phyloP scores from a whole-genome alignment of 2,329 filamentous ascomycete species.

The Xylaria sp. region DNA sequence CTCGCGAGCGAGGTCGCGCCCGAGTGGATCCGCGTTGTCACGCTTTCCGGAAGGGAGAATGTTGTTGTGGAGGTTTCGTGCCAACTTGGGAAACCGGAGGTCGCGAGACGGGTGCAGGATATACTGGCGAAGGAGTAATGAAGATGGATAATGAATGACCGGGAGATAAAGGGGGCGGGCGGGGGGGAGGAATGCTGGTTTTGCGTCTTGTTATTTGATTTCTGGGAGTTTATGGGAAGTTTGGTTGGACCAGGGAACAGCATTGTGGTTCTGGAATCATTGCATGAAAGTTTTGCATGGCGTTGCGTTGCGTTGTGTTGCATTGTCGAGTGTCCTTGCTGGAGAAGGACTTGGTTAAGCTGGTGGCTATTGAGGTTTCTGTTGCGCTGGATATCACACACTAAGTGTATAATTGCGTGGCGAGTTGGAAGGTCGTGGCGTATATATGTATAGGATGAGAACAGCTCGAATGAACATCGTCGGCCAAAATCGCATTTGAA shows the following conservation, averaged over 20 bases:
- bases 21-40: slow-evolving; percentile 65
- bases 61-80: slow-evolving; percentile 63
- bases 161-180: neutral
- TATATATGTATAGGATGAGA: slow-evolving; percentile 15
- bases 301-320: slow-evolving; percentile 12
- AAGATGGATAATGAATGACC: neutral
- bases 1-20: slow-evolving; percentile 67
- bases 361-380: slow-evolving; percentile 18
- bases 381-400: slow-evolving; percentile 31
- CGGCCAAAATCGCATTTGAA: neutral
- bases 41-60: slow-evolving; percentile 65
- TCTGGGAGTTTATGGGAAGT: neutral
- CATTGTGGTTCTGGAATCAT: slow-evolving; percentile 11
- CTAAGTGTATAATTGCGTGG: slow-evolving; percentile 11
- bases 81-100: slow-evolving; percentile 50
- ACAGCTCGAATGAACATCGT: slow-evolving; percentile 11
- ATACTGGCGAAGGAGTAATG: slow-evolving; percentile 37
- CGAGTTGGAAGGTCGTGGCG: slow-evolving; percentile 25
- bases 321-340: neutral
- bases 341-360: slow-evolving; percentile 5
- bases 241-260: neutral
- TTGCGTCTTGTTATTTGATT: neutral
- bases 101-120: slow-evolving; percentile 48
- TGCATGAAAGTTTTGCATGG: slow-evolving; percentile 7
- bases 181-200: neutral